These are phyloP conservation scores for Peniophora sp. DNA, from an alignment of 1,284 basidiomycete species.

Conservation along the genomic window DNA sequence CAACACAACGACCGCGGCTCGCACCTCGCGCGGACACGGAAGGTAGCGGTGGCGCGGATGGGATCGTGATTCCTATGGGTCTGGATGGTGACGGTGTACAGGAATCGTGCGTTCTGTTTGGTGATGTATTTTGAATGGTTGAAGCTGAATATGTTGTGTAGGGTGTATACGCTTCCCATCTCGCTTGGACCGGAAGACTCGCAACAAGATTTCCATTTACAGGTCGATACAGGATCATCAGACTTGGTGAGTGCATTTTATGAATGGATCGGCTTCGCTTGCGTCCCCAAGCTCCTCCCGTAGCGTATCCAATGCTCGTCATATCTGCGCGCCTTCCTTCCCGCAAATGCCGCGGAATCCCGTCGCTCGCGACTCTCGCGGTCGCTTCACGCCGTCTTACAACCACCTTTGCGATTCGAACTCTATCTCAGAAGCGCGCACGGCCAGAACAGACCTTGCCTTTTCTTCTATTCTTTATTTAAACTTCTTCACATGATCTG, in stretches of 20 bases:
- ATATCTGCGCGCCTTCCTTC: too few species aligned
- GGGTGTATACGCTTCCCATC: slow-evolving; percentile 55
- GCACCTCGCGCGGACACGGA: slow-evolving; percentile 13
- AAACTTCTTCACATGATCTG: not conserved
- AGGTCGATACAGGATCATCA: slow-evolving; percentile 71
- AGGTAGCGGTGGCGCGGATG: slow-evolving; percentile 32
- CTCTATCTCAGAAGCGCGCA: not conserved
- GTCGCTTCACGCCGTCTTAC: too few species aligned
- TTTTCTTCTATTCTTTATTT: not conserved
- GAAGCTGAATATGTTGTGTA: slow-evolving; percentile 17
- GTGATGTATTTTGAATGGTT: not conserved
- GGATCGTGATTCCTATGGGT: slow-evolving; percentile 44
- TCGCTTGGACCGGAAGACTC: slow-evolving; percentile 31
- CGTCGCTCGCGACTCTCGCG: too few species aligned
- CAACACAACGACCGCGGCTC: too few species aligned
- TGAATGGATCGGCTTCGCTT: too few species aligned
- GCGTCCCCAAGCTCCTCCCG: too few species aligned
- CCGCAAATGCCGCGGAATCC: too few species aligned
- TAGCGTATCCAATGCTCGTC: too few species aligned
- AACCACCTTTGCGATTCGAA: not conserved
- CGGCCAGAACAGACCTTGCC: not conserved
- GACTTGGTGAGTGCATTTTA: slow-evolving; percentile 52
- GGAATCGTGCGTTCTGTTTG: slow-evolving; percentile 35
- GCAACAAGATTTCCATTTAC: slow-evolving; percentile 45
- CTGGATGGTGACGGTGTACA: slow-evolving; percentile 40